Evolutionary conservation across 495 filamentous ascomycete genomes (phyloP).

Genomic region (Aspergillus panamensis): DNA sequence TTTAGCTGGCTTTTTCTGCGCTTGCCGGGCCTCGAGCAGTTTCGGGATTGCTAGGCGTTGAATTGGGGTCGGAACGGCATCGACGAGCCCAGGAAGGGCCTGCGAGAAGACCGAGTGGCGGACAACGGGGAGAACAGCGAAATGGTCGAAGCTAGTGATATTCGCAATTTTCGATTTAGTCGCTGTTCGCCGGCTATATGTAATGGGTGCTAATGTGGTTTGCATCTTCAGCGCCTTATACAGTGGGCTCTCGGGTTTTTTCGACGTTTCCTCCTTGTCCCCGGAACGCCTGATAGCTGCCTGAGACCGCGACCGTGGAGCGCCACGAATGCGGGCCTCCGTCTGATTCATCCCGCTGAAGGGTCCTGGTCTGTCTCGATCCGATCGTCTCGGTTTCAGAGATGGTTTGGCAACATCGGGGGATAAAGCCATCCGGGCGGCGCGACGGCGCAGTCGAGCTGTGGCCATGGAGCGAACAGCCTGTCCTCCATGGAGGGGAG

Average conservation of each 20-base stretch:
- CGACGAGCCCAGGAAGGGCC: slow-evolving; percentile 65
- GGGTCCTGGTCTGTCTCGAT: slow-evolving; percentile 52
- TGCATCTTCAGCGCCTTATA: slow-evolving; percentile 97
- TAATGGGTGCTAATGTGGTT: slow-evolving; percentile 64
- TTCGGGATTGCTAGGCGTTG: slow-evolving; percentile 84
- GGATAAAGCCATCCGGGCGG: slow-evolving; percentile 79
- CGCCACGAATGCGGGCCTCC: slow-evolving; percentile 53
- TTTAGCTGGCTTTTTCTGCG: slow-evolving; percentile 26
- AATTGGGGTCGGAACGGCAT: slow-evolving; percentile 77
- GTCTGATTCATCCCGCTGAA: slow-evolving; percentile 79
- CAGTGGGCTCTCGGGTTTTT: slow-evolving; percentile 45
- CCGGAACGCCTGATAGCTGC: slow-evolving; percentile 40
- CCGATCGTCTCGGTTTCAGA: slow-evolving; percentile 37
- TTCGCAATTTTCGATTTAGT: slow-evolving; percentile 68
- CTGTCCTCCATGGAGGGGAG: slow-evolving; percentile 31
- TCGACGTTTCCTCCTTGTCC: slow-evolving; percentile 26
- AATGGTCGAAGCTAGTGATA: slow-evolving; percentile 73
- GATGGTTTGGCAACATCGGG: slow-evolving; percentile 58
- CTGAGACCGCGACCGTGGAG: slow-evolving; percentile 36
- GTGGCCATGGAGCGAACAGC: slow-evolving; percentile 41
- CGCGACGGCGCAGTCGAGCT: slow-evolving; percentile 39
- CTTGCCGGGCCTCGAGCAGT: slow-evolving; percentile 52
- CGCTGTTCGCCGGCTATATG: slow-evolving; percentile 64
- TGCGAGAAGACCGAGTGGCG: slow-evolving; percentile 67
- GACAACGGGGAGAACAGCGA: slow-evolving; percentile 69